Percentiles rank a stretch among this genome's conserved stretches.
Conservation (phyloP, 2,329 filamentous ascomycete genomes). For the Sclerotinia trifoliorum region DNA sequence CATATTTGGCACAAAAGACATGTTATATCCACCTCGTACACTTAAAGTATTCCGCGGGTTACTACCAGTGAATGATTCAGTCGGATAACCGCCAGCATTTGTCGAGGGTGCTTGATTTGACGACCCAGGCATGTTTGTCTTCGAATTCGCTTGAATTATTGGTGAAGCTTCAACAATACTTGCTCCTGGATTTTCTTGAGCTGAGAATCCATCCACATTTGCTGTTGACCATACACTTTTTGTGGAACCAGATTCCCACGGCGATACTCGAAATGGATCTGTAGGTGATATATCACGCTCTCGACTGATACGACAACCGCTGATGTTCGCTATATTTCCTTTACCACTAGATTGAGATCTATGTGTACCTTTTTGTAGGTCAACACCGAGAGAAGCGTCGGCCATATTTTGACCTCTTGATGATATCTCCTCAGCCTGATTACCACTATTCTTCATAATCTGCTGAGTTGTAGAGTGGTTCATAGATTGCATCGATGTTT, state of each 20-base stretch:
- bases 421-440: not conserved
- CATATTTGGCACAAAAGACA: not conserved
- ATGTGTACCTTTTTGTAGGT: not conserved
- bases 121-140: not conserved
- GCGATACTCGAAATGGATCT: not conserved
- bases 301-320: not conserved
- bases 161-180: not conserved
- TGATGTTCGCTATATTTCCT: not conserved
- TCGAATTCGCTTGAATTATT: not conserved
- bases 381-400: not conserved
- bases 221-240: not conserved
- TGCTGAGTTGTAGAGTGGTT: not conserved
- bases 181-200: not conserved
- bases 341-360: not conserved
- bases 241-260: not conserved
- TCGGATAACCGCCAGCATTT: not conserved
- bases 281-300: not conserved
- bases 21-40: constrained; percentile 2
- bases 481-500: not conserved
- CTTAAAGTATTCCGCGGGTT: not conserved
- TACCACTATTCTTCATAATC: not conserved
- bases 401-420: too few relatives aligned
- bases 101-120: not conserved
- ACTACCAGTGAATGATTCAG: not conserved
- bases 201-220: not conserved